These are phyloP conservation scores for Trichocladium uniseriatum DNA, from an alignment of 495 filamentous ascomycete species.

Conservation along the genomic window DNA sequence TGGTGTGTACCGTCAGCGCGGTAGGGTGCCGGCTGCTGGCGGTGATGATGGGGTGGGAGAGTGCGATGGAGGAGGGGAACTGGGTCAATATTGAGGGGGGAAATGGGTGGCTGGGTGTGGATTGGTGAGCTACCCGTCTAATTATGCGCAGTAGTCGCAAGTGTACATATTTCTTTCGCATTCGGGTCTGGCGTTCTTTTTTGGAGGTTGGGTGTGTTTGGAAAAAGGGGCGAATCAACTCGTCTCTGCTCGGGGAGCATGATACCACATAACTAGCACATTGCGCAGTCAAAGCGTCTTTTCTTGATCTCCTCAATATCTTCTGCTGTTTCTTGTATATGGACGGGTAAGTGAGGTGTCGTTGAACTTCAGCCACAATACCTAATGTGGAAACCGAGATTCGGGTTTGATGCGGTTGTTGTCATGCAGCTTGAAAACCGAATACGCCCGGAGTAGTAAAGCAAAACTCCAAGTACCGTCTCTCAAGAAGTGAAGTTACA, in stretches of 20 bases:
- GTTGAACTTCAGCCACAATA: too few species aligned
- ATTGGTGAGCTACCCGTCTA: slow-evolving; percentile 11
- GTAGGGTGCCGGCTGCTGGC: slow-evolving; percentile 58
- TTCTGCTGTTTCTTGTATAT: background rate
- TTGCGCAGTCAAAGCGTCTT: background rate
- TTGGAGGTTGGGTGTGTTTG: too few species aligned
- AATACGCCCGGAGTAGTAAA: too few species aligned
- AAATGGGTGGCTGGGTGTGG: slow-evolving; percentile 45
- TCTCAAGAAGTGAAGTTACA: too few species aligned
- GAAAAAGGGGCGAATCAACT: background rate
- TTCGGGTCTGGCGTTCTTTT: background rate
- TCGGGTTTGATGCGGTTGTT: too few species aligned
- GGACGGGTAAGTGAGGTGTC: too few species aligned
- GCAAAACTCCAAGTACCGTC: too few species aligned
- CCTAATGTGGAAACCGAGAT: too few species aligned
- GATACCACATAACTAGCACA: slow-evolving; percentile 14
- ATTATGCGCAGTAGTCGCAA: background rate
- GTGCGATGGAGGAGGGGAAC: slow-evolving; percentile 40
- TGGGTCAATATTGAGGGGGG: slow-evolving; percentile 72
- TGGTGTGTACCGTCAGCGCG: slow-evolving; percentile 59
- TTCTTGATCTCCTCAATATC: background rate
- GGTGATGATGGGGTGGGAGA: slow-evolving; percentile 75
- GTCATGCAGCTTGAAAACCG: too few species aligned
- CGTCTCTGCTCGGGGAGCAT: background rate
- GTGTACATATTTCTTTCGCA: background rate